Evolutionary conservation across 2,329 filamentous ascomycete genomes (phyloP), one percentile per base, ranked within the genome.

Genomic region (Aspergillus costaricaensis): DNA sequence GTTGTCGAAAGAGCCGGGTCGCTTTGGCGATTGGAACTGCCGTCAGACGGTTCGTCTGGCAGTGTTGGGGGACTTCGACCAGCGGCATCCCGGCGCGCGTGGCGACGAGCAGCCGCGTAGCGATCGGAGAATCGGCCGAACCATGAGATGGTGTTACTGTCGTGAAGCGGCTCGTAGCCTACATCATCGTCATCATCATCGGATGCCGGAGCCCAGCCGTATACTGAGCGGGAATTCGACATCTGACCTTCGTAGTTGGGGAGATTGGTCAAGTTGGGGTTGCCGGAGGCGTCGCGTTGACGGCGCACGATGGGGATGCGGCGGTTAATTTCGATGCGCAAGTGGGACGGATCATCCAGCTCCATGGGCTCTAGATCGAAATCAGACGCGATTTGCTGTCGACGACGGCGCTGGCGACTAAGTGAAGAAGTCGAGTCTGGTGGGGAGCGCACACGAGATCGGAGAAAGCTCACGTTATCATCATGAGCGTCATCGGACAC

Each of bases 151-250:
- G 65, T 68, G 61, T 65, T 69, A 63, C 58, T 66, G 57, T 66
- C 65, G 25, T 71, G 71, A 30, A 74, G 62, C 32, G 68, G 68
- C 27, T 74, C 73, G 48, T 73, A 68, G 23, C 69, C 63, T 30
- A 67, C 65, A 43, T 73, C 71, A 15, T 74, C 44, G 14, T 68
- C 68, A 12, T 72, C 71, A 10, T 77, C 74, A 15, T 75, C 75
- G 36, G 77, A 75, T 8, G 78, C 78, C 9, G 85, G 85, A 36
- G 84, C 83, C 85, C 85, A 87, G 70, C 86, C 85, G 72, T 87
- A 87, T 47, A 87, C 74, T 57, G 77, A 81, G 66, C 85, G 83
- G 62, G 80, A 73, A 65, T 79, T 80, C 17, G 85, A 82, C 8
- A 82, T 77, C 53, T 81, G 81, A 64, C 83, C 80, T 60, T 85